Percentiles rank a stretch among this genome's conserved stretches.
These are phyloP conservation scores for Mucor velutinosus DNA, from an alignment of 371 early-diverging fungal species.

Conservation along the genomic window DNA sequence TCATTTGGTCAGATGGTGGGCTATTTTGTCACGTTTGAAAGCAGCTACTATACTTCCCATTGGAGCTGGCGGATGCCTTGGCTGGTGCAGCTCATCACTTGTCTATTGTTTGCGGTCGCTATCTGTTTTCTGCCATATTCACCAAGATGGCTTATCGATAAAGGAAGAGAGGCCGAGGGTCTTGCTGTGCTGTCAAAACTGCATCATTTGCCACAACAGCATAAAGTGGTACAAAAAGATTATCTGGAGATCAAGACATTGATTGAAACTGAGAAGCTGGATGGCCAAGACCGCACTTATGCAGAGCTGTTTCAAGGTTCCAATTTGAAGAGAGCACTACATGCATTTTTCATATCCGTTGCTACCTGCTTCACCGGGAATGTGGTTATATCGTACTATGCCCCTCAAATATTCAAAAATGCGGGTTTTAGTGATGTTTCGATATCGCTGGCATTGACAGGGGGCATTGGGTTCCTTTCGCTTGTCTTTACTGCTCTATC, in stretches of 20 bases:
- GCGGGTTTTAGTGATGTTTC: conserved; percentile 43
- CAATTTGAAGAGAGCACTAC: conserved; percentile 32
- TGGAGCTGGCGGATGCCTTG: conserved; percentile 49
- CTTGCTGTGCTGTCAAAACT: conserved; percentile 32
- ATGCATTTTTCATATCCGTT: conserved; percentile 52
- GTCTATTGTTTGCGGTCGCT: conserved; percentile 9
- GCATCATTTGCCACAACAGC: conserved; percentile 28
- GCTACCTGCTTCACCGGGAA: conserved; percentile 68
- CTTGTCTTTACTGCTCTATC: conserved; percentile 53
- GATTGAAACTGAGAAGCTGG: conserved; percentile 33
- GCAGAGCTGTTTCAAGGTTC: conserved; percentile 36
- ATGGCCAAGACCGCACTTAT: conserved; percentile 30
- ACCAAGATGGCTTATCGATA: conserved; percentile 59
- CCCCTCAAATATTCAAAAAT: conserved; percentile 41
- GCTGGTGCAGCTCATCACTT: conserved; percentile 29
- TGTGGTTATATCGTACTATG: conserved; percentile 56
- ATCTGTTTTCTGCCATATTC: conserved; percentile 46
- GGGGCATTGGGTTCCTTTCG: conserved; percentile 40
- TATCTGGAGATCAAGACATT: conserved; percentile 35
- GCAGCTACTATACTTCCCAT: conserved; percentile 25
- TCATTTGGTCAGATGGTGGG: conserved; percentile 45
- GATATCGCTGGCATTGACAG: conserved; percentile 38
- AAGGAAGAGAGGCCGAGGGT: conserved; percentile 43
- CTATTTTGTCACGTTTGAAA: conserved; percentile 45
- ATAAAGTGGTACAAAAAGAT: conserved; percentile 32